phyloP scores from a whole-genome alignment of 2,329 filamentous ascomycete species.

The Westerdykella aurantiaca region DNA sequence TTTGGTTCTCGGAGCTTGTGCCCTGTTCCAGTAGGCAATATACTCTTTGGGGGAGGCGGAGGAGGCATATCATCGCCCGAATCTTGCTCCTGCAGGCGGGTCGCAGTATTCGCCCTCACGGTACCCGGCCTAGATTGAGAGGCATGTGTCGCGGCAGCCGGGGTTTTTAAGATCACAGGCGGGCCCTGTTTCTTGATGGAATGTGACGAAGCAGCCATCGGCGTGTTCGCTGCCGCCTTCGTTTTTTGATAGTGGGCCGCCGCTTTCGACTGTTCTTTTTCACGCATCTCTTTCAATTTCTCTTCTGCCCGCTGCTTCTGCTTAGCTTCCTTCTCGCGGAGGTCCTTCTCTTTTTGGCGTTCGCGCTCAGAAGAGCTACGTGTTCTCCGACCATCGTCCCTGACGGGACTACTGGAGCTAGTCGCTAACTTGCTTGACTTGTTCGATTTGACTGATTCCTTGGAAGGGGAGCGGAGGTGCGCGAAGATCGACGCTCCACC shows the following conservation, averaged over 20 bases:
- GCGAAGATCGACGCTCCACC: constrained; percentile 25
- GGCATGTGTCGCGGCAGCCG: constrained; percentile 27
- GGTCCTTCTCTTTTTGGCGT: constrained; percentile 54
- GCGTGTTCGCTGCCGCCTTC: constrained; percentile 48
- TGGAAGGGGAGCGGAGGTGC: constrained; percentile 32
- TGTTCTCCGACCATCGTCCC: constrained; percentile 44
- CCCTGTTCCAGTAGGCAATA: constrained; percentile 45
- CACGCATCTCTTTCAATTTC: constrained; percentile 61
- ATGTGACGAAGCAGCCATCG: constrained; percentile 33
- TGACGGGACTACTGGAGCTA: constrained; percentile 27
- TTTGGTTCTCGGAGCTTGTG: constrained; percentile 42
- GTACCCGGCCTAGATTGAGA: constrained; percentile 24
- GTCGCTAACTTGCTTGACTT: constrained; percentile 21
- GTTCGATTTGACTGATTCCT: constrained; percentile 28
- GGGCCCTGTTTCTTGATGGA: constrained; percentile 22
- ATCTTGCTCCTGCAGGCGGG: constrained; percentile 32
- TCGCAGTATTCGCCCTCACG: constrained; percentile 23
- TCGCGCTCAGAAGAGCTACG: constrained; percentile 57
- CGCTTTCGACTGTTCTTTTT: constrained; percentile 66
- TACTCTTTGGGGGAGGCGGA: constrained; percentile 51
- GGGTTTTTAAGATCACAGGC: constrained; percentile 46
- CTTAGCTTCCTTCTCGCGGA: constrained; percentile 55
- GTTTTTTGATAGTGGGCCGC: constrained; percentile 40
- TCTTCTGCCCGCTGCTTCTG: constrained; percentile 58
- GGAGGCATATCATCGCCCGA: constrained; percentile 55